These are phyloP conservation scores for Metarhizium anisopliae DNA, from an alignment of 2,329 filamentous ascomycete species.

Conservation along the genomic window DNA sequence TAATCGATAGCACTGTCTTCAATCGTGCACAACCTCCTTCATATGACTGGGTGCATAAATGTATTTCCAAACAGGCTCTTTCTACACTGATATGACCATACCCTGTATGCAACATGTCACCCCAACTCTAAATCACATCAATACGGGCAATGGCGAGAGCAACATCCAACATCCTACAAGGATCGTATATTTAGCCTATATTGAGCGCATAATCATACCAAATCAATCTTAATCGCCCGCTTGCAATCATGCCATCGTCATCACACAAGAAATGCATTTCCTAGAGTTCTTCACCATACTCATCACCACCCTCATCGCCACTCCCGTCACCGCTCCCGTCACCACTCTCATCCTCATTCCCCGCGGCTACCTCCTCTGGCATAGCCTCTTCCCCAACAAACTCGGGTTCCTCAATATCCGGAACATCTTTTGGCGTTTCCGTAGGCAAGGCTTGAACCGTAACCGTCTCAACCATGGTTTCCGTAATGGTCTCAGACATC, in stretches of 20 bases:
- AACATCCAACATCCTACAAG: not conserved
- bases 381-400: not conserved
- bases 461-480: constrained; percentile 15
- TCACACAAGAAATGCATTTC: not conserved
- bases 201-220: not conserved
- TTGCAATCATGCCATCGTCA: not conserved
- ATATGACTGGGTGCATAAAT: too few relatives aligned
- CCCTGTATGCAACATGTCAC: not conserved
- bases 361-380: not conserved
- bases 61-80: not conserved
- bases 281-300: not conserved
- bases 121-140: not conserved
- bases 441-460: constrained; percentile 9
- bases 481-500: constrained; percentile 17
- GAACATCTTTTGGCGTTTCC: constrained; percentile 5
- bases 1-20: too few relatives aligned
- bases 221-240: not conserved
- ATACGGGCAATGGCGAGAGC: not conserved
- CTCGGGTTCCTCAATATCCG: constrained; percentile 4
- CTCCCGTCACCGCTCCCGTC: not conserved
- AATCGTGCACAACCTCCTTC: too few relatives aligned
- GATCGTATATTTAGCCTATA: not conserved
- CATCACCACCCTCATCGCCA: not conserved
- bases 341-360: not conserved
- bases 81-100: not conserved